A percentile compares a stretch with the other conserved stretches of the same genome.
phyloP scores from a whole-genome alignment of 163 green algal genomes.

The Chlamydomonas reinhardtii region DNA sequence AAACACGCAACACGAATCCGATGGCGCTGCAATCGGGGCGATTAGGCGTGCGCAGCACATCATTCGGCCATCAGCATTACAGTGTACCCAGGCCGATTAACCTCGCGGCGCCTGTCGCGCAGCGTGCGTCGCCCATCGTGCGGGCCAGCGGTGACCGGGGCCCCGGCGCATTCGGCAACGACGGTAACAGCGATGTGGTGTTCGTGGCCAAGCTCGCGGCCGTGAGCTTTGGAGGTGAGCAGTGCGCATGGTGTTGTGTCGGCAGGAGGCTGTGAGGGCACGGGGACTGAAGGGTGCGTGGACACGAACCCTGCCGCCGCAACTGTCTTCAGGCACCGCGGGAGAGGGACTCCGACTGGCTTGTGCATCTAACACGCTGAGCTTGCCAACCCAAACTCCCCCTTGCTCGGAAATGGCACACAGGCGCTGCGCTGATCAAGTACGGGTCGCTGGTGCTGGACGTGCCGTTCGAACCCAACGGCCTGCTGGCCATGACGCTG shows the following conservation, averaged over 20 bases:
- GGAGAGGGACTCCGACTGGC: too few relatives aligned
- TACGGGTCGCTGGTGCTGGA: slow-evolving; percentile 78
- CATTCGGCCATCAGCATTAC: not conserved
- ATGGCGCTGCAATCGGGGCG: too few relatives aligned
- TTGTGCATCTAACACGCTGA: too few relatives aligned
- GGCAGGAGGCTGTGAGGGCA: too few relatives aligned
- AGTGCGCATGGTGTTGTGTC: too few relatives aligned
- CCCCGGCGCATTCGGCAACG: slow-evolving; percentile 3
- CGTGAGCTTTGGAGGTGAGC: slow-evolving; percentile 43
- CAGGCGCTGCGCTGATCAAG: slow-evolving; percentile 74
- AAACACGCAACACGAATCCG: too few relatives aligned
- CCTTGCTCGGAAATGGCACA: too few relatives aligned
- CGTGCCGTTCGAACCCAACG: slow-evolving; percentile 71
- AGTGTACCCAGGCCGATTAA: not conserved
- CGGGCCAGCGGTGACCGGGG: not conserved
- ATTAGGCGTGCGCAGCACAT: too few relatives aligned
- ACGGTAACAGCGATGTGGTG: slow-evolving; percentile 12
- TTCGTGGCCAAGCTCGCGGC: slow-evolving; percentile 52
- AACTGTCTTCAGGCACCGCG: too few relatives aligned
- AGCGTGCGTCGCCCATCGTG: not conserved
- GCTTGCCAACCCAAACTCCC: too few relatives aligned
- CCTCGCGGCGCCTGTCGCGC: not conserved
- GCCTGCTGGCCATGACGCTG: slow-evolving; percentile 58
- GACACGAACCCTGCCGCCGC: too few relatives aligned
- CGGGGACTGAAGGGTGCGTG: too few relatives aligned